phyloP scores from a whole-genome alignment of 768 basidiomycete species.

The Mycena sanguinolenta region DNA sequence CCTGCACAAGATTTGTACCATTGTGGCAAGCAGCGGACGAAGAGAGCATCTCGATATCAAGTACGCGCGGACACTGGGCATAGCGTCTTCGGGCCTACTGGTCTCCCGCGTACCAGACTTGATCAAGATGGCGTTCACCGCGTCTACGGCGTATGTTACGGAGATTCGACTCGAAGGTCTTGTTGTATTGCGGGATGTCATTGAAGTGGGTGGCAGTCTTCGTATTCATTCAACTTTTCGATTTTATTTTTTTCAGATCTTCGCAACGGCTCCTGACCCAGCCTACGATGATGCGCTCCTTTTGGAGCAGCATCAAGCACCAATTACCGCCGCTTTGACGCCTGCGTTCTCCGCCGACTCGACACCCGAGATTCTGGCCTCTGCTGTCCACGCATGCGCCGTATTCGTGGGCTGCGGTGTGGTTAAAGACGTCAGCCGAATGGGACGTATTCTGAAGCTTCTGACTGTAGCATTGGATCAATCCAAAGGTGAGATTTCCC shows the following conservation, averaged over 20 bases:
- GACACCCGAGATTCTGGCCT: constrained; percentile 95
- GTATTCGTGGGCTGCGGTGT: constrained; percentile 96
- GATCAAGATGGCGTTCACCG: constrained; percentile 98
- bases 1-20: constrained; percentile 87
- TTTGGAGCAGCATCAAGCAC: constrained; percentile 97
- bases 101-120: constrained; percentile 91
- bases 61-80: constrained; percentile 72
- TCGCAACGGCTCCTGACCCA: constrained; percentile 85
- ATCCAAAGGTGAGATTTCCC: constrained; percentile 78
- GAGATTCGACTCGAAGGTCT: constrained; percentile 81
- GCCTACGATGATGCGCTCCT: constrained; percentile 92
- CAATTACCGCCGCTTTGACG: constrained; percentile 96
- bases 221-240: constrained; percentile 64
- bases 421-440: constrained; percentile 88
- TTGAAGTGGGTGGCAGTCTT: constrained; percentile 69
- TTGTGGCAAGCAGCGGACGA: constrained; percentile 78
- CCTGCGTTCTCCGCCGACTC: constrained; percentile 99
- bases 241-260: constrained; percentile 77
- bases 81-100: constrained; percentile 73
- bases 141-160: constrained; percentile 95
- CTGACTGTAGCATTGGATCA: constrained; percentile 91
- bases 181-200: constrained; percentile 90
- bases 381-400: constrained; percentile 93
- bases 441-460: constrained; percentile 95
- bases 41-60: constrained; percentile 88